Base-by-base conservation (phyloP, 2,329 filamentous ascomycete species). In the Eutypella sp. region DNA sequence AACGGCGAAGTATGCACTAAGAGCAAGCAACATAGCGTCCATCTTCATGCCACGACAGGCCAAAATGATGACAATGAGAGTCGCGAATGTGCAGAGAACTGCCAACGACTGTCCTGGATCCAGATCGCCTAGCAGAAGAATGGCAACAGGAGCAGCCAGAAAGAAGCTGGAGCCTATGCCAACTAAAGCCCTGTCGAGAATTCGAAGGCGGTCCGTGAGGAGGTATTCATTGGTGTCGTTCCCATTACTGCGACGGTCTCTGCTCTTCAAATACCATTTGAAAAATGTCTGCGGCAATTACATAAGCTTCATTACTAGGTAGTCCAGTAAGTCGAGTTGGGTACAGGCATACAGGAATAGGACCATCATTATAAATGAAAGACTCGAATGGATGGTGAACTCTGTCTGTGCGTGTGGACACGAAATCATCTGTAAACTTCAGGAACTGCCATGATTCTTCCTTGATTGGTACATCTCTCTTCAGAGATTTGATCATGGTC, bases 1-100 rank as follows among this genome's bases (percentile, higher is more conserved):
- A 1, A 50, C 40, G 3, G 46, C 46, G 40, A 48, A 45, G 29
- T 50, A 50, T 16, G 45, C 50, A 16, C 47, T 47, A 3, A 50
- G 10, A 5, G 45, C 43, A n/a, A 52, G 27, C 18, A 50, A 39
- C 5, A 50, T 40, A 8, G 46, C 47, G 3, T 52, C 40, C 47
- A 29, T 48, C n/a, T 43, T 50, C 2, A 40, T 41, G 1, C 46
- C 40, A 1, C 44, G 23, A 2, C 0, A 37, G 2, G 41, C 22
- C 45, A 48, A 19, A 36, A 45, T 36, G 9, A n/a, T 15, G 5
- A 45, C 46, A 5, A 52, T 48, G 3, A 31, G 11, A 15, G 41
- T 40, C 15, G 24, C 41, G 36, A 52, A 52, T 22, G 6, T 3
- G 15, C 44, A 40, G 1, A 47, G 43, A 6, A 50, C 50, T 3